These are phyloP conservation scores for Xylaria cubensis DNA, from an alignment of 495 filamentous ascomycete genomes.

Conservation along the genomic window DNA sequence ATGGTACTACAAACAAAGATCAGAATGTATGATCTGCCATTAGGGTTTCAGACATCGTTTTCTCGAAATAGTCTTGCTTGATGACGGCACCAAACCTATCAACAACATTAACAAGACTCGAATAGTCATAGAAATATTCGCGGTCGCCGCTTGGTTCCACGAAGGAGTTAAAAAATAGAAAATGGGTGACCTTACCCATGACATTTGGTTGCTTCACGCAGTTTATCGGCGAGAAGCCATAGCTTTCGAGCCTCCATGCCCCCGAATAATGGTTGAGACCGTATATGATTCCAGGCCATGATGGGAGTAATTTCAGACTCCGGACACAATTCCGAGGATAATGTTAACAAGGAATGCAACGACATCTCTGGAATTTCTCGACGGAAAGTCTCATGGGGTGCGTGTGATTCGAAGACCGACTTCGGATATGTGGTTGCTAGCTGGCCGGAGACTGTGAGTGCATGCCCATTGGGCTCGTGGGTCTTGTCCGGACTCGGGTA, in stretches of 20 bases:
- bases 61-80: constrained; percentile 23
- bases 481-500: constrained; percentile 27
- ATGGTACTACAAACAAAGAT: neutral
- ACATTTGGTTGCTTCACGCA: constrained; percentile 29
- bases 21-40: constrained; percentile 19
- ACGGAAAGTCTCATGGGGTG: neutral
- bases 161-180: neutral
- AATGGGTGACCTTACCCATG: constrained; percentile 24
- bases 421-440: constrained; percentile 17
- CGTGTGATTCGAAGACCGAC: constrained; percentile 1
- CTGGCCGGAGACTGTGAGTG: constrained; percentile 29
- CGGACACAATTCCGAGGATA: constrained; percentile 40
- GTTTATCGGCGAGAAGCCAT: constrained; percentile 19
- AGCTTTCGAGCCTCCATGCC: constrained; percentile 23
- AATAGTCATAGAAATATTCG: neutral
- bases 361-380: constrained; percentile 27
- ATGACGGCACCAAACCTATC: constrained; percentile 33
- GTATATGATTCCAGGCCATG: constrained; percentile 46
- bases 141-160: neutral
- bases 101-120: constrained; percentile 12
- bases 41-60: constrained; percentile 21
- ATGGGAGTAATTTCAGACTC: constrained; percentile 45
- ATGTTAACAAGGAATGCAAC: constrained; percentile 38
- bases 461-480: constrained; percentile 25
- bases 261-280: constrained; percentile 36